Conservation (phyloP, 345 rosid species). For the Combretum micranthum region DNA sequence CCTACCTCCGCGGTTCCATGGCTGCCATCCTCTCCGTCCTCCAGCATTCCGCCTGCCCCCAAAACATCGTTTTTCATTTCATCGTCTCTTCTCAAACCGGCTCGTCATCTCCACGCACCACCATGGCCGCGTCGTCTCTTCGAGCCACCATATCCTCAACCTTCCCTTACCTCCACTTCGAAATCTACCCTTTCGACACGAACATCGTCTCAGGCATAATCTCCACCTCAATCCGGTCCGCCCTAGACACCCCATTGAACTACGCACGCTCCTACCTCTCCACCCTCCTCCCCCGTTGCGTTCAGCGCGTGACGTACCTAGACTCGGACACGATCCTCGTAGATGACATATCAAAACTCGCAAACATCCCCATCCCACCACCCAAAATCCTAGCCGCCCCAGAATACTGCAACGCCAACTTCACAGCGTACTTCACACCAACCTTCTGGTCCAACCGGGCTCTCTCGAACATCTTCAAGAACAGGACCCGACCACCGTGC, state of each 20-base stretch:
- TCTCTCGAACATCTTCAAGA: constrained; percentile 51
- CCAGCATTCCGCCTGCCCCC: constrained; percentile 90
- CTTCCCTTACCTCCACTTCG: constrained; percentile 79
- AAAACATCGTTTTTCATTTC: constrained; percentile 76
- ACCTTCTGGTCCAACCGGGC: constrained; percentile 74
- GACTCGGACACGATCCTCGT: constrained; percentile 91
- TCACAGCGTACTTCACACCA: constrained; percentile 71
- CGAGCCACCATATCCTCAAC: constrained; percentile 63
- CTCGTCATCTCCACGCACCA: constrained; percentile 19
- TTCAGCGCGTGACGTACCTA: constrained; percentile 74
- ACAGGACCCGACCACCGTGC: constrained; percentile 35
- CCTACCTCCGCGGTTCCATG: constrained; percentile 91
- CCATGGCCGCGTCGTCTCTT: constrained; percentile 43
- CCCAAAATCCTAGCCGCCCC: constrained; percentile 75
- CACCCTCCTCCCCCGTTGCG: constrained; percentile 61
- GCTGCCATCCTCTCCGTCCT: constrained; percentile 85
- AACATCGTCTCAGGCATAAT: constrained; percentile 58
- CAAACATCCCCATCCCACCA: constrained; percentile 47
- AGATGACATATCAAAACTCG: constrained; percentile 76
- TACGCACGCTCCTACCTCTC: constrained; percentile 89
- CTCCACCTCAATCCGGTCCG: constrained; percentile 87
- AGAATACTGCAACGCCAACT: constrained; percentile 86
- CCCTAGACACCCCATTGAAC: constrained; percentile 80
- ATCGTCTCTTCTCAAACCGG: constrained; percentile 54
- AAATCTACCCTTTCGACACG: constrained; percentile 54